phyloP scores from a whole-genome alignment of 2,329 filamentous ascomycete genomes.

The Cladophialophora chaetospira region DNA sequence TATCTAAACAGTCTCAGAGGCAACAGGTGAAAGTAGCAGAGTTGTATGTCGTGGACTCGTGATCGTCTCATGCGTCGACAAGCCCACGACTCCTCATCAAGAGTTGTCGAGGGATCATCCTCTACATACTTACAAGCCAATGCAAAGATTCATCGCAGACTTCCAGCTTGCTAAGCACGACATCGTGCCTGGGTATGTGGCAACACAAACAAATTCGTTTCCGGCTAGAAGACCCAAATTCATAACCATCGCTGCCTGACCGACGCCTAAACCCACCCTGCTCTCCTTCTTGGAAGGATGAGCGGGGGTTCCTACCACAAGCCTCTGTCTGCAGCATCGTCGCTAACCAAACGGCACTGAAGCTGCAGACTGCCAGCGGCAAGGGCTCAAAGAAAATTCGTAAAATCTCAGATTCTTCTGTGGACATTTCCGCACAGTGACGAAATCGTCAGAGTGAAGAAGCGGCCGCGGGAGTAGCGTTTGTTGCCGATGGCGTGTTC shows the following conservation, averaged over 20 bases:
- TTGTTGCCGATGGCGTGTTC: constrained; percentile 3
- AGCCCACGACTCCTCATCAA: neutral
- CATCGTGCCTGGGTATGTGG: constrained; percentile 21
- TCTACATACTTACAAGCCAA: constrained; percentile 11
- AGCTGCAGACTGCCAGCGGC: constrained; percentile 6
- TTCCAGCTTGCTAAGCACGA: constrained; percentile 10
- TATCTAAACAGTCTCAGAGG: neutral
- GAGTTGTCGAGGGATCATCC: neutral
- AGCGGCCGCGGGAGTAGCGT: constrained; percentile 9
- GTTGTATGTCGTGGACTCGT: neutral
- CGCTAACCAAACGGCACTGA: constrained; percentile 21
- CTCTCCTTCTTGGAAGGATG: neutral
- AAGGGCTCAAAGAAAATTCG: constrained; percentile 22
- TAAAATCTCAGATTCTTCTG: constrained; percentile 14
- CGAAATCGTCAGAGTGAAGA: constrained; percentile 2
- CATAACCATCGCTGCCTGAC: constrained; percentile 8
- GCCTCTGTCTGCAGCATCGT: neutral
- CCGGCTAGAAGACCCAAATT: constrained; percentile 12
- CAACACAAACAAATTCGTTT: constrained; percentile 15
- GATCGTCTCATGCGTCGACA: constrained; percentile 2
- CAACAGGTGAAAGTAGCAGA: neutral
- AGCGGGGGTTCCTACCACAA: neutral
- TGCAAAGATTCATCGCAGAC: constrained; percentile 15
- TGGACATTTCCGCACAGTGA: neutral
- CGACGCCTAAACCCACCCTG: neutral